phyloP scores from a whole-genome alignment of 345 rosid genomes.

The Brassica nigra region DNA sequence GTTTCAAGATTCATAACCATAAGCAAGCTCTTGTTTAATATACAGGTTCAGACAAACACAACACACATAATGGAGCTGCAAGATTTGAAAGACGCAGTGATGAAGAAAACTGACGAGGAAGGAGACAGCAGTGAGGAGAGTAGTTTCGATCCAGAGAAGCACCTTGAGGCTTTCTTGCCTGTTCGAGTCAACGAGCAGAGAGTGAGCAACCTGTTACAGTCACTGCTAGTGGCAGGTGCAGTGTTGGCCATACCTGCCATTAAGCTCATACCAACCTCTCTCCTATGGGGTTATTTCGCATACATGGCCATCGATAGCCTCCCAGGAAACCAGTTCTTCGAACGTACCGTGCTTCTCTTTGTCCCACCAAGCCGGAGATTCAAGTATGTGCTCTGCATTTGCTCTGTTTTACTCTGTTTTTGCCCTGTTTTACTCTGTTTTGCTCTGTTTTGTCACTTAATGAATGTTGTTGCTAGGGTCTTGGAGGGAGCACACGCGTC shows the following conservation, averaged over 20 bases:
- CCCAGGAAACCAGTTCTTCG: conserved; percentile 89
- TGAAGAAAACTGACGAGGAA: conserved; percentile 47
- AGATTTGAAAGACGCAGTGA: conserved; percentile 72
- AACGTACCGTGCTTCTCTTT: conserved; percentile 68
- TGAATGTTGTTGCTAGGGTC: conserved; percentile 46
- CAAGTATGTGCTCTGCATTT: conserved; percentile 42
- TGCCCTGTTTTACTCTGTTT: no score
- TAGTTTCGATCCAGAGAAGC: conserved; percentile 76
- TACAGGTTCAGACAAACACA: conserved; percentile 39
- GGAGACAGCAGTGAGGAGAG: conserved; percentile 22
- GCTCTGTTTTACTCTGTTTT: no score
- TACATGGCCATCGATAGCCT: conserved; percentile 94
- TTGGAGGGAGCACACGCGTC: conserved; percentile 72
- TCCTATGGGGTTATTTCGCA: conserved; percentile 87
- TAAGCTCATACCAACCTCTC: conserved; percentile 76
- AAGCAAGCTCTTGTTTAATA: neutral
- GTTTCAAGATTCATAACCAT: neutral
- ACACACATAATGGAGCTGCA: conserved; percentile 55
- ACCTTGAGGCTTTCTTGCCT: conserved; percentile 78
- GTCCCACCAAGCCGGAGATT: conserved; percentile 58
- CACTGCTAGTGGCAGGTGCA: conserved; percentile 66
- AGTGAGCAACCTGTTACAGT: conserved; percentile 77
- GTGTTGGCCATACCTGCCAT: conserved; percentile 70
- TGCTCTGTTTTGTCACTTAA: no score
- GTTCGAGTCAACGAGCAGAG: conserved; percentile 84